phyloP scores from a whole-genome alignment of 2,329 filamentous ascomycete species.

The Zymoseptoria crescenta region DNA sequence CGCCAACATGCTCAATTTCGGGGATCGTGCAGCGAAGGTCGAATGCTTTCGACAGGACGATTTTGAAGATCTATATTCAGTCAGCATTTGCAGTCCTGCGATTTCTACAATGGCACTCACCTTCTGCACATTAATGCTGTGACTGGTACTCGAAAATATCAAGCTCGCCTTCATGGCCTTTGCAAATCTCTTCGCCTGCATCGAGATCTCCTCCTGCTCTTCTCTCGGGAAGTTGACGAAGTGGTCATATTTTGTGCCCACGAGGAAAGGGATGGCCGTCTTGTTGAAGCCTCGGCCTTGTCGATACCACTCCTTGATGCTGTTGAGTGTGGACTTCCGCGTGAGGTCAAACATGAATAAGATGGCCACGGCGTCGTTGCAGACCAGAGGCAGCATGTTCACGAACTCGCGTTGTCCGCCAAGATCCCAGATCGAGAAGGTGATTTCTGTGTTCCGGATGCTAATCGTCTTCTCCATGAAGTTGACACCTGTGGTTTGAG shows the following conservation, averaged over 20 bases:
- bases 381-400: constrained; percentile 98
- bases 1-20: constrained; percentile 96
- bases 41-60: constrained; percentile 96
- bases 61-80: constrained; percentile 83
- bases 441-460: constrained; percentile 98
- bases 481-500: constrained; percentile 64
- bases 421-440: constrained; percentile 98
- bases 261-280: constrained; percentile 95
- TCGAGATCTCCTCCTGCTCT: constrained; percentile 97
- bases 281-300: constrained; percentile 99
- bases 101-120: constrained; percentile 40
- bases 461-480: constrained; percentile 99
- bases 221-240: constrained; percentile 98
- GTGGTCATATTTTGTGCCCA: constrained; percentile 98
- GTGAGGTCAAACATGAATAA: constrained; percentile 99
- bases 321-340: constrained; percentile 95
- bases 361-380: constrained; percentile 97
- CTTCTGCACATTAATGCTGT: constrained; percentile 99
- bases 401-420: constrained; percentile 98
- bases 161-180: constrained; percentile 97
- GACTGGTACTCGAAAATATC: constrained; percentile 97
- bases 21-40: constrained; percentile 98
- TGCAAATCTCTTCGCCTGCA: constrained; percentile 92
- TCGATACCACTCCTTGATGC: constrained; percentile 99
- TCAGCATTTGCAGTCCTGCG: constrained; percentile 1